phyloP scores from a whole-genome alignment of 257 asterid species.

The Jacaranda mimosifolia region DNA sequence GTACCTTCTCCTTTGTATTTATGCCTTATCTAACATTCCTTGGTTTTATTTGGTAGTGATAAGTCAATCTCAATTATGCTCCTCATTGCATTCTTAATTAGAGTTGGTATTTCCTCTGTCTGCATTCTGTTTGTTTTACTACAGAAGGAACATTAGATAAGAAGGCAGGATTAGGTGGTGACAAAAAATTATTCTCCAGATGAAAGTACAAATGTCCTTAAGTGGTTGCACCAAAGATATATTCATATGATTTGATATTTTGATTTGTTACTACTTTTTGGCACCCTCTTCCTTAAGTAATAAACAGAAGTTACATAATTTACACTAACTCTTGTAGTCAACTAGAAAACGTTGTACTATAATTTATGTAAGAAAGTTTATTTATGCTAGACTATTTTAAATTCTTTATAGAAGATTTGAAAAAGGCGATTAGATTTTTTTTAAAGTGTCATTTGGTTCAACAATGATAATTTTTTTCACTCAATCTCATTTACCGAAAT shows the following conservation, averaged over 20 bases:
- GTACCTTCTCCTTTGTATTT: conserved; percentile 86
- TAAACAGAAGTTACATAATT: background rate
- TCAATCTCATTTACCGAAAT: too few relatives aligned
- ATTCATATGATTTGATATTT: background rate
- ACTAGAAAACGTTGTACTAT: background rate
- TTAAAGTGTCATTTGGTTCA: too few relatives aligned
- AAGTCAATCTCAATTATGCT: conserved; percentile 57
- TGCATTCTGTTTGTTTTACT: conserved; percentile 53
- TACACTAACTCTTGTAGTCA: background rate
- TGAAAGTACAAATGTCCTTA: conserved; percentile 20
- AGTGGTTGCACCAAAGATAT: conserved; percentile 23
- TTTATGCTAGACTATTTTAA: background rate
- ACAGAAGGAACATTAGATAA: conserved; percentile 48
- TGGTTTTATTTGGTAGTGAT: conserved; percentile 41
- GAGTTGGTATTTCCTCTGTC: conserved; percentile 54
- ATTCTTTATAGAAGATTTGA: too few relatives aligned
- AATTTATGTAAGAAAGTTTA: background rate
- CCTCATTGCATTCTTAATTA: conserved; percentile 51
- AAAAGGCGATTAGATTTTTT: too few relatives aligned
- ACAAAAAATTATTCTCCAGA: conserved; percentile 33
- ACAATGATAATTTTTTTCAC: too few relatives aligned
- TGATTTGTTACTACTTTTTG: conserved; percentile 20
- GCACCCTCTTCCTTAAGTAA: conserved; percentile 2
- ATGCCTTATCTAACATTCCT: conserved; percentile 32
- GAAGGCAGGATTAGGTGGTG: conserved; percentile 52